Conservation (phyloP, 192 early-diverging fungal species). For the Thamnidium elegans region DNA sequence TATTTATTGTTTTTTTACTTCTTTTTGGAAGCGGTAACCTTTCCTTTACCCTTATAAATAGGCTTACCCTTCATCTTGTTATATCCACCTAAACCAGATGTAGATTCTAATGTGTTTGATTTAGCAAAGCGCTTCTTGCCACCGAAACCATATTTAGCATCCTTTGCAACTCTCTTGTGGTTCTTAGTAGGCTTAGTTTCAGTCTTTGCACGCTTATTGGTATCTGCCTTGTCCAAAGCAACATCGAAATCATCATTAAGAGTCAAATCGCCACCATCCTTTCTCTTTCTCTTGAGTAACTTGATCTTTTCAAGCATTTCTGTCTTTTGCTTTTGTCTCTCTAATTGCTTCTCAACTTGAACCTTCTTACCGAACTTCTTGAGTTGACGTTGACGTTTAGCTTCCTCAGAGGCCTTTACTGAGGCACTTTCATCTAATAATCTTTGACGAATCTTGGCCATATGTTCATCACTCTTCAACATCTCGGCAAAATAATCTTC, state of each 20-base stretch:
- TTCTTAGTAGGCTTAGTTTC: conserved; percentile 17
- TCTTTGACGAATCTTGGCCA: conserved; percentile 83
- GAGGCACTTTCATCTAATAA: conserved; percentile 80
- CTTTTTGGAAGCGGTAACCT: background rate
- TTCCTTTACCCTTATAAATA: conserved; percentile 9
- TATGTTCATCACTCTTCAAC: conserved; percentile 96
- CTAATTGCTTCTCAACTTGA: conserved; percentile 86
- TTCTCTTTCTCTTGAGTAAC: conserved; percentile 75
- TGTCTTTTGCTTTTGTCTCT: conserved; percentile 84
- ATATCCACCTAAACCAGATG: conserved; percentile 62
- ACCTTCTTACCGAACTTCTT: conserved; percentile 99
- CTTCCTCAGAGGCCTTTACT: conserved; percentile 80
- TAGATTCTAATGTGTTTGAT: conserved; percentile 75
- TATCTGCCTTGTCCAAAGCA: conserved; percentile 51
- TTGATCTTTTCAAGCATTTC: conserved; percentile 91
- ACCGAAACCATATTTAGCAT: conserved; percentile 90
- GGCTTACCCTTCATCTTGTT: conserved; percentile 24
- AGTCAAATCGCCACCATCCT: conserved; percentile 44
- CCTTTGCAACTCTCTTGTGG: conserved; percentile 62
- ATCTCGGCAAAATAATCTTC: conserved; percentile 98
- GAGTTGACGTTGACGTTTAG: conserved; percentile 81
- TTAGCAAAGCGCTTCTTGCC: conserved; percentile 80
- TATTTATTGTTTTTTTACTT: background rate
- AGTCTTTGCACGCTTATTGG: conserved; percentile 25
- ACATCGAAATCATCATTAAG: conserved; percentile 72